These are phyloP conservation scores for Plasmodium coatneyi DNA, from an alignment of 169 alveolate species.

Conservation along the genomic window DNA sequence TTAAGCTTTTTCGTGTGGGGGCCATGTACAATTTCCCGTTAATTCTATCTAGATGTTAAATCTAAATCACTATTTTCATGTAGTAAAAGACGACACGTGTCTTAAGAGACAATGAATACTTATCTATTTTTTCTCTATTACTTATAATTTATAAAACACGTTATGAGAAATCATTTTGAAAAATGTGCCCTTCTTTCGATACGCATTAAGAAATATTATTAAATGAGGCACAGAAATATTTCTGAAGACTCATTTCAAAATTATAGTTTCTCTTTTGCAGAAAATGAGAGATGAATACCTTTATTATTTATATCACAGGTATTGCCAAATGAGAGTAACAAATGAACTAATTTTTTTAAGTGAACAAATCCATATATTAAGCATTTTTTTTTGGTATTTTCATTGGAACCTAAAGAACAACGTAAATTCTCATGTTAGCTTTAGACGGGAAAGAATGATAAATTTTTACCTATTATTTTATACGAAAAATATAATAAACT, in stretches of 20 bases:
- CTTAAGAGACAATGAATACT: background rate
- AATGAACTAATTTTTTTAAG: background rate
- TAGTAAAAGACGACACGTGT: background rate
- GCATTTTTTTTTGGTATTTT: background rate
- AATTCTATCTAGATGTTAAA: background rate
- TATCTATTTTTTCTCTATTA: background rate
- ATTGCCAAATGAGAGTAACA: background rate
- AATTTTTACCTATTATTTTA: background rate
- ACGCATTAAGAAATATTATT: background rate
- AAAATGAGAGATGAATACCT: background rate
- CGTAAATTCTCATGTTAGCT: background rate
- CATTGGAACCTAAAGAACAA: background rate
- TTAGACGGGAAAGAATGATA: background rate
- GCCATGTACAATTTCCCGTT: background rate
- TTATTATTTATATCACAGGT: background rate
- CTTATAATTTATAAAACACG: background rate
- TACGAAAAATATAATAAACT: background rate
- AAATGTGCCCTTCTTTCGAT: background rate
- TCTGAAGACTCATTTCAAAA: background rate
- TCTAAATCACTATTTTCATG: background rate
- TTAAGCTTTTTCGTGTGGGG: too few relatives aligned
- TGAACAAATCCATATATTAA: background rate
- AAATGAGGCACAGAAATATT: background rate
- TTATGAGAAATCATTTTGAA: background rate
- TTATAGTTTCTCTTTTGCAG: background rate